Percentiles rank a stretch among this genome's conserved stretches.
These are phyloP conservation scores for Pseudogymnoascus sp. DNA, from an alignment of 2,329 filamentous ascomycete genomes.

Conservation along the genomic window DNA sequence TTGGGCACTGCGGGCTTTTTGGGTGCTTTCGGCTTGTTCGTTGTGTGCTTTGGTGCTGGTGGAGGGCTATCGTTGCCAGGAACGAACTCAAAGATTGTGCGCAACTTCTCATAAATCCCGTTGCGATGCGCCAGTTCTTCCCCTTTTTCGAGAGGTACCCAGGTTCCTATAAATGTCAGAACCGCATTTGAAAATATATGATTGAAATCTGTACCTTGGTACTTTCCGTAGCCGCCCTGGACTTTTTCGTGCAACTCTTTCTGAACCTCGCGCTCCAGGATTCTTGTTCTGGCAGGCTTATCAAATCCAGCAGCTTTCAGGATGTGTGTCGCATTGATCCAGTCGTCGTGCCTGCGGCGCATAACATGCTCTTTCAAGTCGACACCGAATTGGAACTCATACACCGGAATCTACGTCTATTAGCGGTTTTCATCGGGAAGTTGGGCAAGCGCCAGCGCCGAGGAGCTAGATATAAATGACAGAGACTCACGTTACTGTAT, in stretches of 20 bases:
- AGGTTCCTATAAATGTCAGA: constrained; percentile 59
- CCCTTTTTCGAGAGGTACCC: constrained; percentile 83
- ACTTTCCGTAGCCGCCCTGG: constrained; percentile 97
- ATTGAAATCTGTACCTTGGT: constrained; percentile 60
- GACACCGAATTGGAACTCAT: constrained; percentile 79
- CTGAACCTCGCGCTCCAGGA: constrained; percentile 92
- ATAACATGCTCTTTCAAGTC: constrained; percentile 86
- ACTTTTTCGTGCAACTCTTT: constrained; percentile 97
- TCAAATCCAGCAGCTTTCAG: constrained; percentile 95
- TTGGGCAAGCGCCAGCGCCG: constrained; percentile 11
- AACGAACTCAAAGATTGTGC: constrained; percentile 82
- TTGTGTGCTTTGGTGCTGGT: constrained; percentile 86
- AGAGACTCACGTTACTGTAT: constrained; percentile 55
- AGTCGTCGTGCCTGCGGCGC: constrained; percentile 86
- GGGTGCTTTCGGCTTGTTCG: constrained; percentile 74
- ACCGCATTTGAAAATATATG: background rate
- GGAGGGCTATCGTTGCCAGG: constrained; percentile 83
- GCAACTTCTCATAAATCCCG: constrained; percentile 74
- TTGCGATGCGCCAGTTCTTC: constrained; percentile 79
- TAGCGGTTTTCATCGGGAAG: constrained; percentile 14
- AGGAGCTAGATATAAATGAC: background rate
- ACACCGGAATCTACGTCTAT: constrained; percentile 71
- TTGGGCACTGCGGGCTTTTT: constrained; percentile 60
- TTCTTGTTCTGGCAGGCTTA: constrained; percentile 89
- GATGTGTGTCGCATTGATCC: constrained; percentile 99